These are phyloP conservation scores for Neurospora sp. DNA, from an alignment of 495 filamentous ascomycete species.

Conservation along the genomic window DNA sequence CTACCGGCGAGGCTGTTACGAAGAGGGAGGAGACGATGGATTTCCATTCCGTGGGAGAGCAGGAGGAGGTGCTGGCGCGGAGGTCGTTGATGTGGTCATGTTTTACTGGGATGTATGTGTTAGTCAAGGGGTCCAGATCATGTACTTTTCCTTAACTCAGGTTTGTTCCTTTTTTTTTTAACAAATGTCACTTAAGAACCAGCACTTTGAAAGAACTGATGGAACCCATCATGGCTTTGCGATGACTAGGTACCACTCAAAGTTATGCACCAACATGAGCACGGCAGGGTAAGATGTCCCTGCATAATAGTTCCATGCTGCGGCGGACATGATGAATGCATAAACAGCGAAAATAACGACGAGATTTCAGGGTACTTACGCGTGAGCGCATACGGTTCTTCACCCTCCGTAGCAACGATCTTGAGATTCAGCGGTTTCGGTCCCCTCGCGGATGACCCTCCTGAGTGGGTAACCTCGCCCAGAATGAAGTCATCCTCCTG, in stretches of 20 bases:
- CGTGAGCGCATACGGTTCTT: conserved; percentile 45
- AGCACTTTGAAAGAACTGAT: background rate
- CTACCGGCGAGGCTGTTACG: conserved; percentile 21
- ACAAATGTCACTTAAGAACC: background rate
- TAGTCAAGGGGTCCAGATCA: background rate
- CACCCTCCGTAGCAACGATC: conserved; percentile 59
- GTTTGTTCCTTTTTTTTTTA: background rate
- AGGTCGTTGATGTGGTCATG: conserved; percentile 23
- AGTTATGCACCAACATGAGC: background rate
- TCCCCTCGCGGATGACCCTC: conserved; percentile 5
- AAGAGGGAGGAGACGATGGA: conserved; percentile 29
- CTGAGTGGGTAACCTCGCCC: conserved; percentile 40
- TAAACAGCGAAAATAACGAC: background rate
- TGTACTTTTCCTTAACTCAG: background rate
- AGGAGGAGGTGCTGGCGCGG: conserved; percentile 19
- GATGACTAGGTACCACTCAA: too few relatives aligned
- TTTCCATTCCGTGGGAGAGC: conserved; percentile 36
- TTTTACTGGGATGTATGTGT: conserved; percentile 14
- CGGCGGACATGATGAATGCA: background rate
- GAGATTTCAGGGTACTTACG: conserved; percentile 29
- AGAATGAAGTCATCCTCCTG: conserved; percentile 45
- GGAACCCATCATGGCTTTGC: background rate
- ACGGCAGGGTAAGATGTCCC: background rate
- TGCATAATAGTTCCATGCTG: background rate
- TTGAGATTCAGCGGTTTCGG: conserved; percentile 44